These are phyloP conservation scores for Cucurbita pepo DNA, from an alignment of 306 rosid genomes.

Conservation along the genomic window DNA sequence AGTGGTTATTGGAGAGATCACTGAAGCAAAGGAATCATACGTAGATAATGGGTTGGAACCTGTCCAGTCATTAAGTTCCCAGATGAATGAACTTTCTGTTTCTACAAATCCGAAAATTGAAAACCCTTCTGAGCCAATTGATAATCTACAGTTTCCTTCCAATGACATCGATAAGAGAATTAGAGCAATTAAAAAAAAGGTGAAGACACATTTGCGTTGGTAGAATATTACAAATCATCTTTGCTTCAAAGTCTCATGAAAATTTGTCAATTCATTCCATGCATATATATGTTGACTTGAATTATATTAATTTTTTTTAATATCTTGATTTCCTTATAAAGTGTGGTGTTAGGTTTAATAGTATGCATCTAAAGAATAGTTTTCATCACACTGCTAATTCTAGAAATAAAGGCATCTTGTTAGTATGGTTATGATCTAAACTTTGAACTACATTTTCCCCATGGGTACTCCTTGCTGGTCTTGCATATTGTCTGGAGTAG, in stretches of 20 bases:
- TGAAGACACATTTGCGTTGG: constrained; percentile 4
- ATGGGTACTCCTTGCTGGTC: background rate
- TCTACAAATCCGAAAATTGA: constrained; percentile 26
- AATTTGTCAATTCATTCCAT: background rate
- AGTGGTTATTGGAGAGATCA: constrained; percentile 20
- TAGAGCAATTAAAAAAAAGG: constrained; percentile 82
- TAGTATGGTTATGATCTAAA: too few relatives aligned
- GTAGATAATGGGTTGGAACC: constrained; percentile 16
- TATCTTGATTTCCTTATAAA: background rate
- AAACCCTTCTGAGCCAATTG: constrained; percentile 30
- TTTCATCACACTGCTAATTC: background rate
- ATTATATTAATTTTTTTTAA: background rate
- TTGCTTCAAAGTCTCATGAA: background rate
- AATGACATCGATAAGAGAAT: constrained; percentile 67
- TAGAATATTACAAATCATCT: background rate
- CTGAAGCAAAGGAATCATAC: constrained; percentile 16
- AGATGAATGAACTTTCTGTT: constrained; percentile 46
- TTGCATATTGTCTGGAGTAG: background rate
- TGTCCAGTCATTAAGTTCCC: constrained; percentile 33
- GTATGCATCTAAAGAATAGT: background rate
- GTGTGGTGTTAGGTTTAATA: background rate
- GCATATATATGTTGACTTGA: background rate
- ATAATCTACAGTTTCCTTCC: constrained; percentile 24
- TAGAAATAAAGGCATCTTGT: background rate
- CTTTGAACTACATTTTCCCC: background rate